phyloP scores from a whole-genome alignment of 2,329 filamentous ascomycete species.

The Trichoderma lentiforme region DNA sequence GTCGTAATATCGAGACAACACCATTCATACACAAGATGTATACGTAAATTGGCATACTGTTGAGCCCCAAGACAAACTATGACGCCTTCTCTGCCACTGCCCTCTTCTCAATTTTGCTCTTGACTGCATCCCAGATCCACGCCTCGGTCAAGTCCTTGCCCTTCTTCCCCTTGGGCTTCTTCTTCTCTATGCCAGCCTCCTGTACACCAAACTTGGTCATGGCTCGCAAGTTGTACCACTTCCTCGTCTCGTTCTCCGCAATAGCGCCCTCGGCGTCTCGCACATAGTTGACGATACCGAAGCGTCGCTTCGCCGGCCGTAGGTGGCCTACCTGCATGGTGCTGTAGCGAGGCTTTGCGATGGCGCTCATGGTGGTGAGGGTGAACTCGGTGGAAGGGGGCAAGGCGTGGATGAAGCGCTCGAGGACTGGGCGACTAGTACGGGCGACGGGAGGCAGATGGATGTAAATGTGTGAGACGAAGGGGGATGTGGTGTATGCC shows the following conservation, averaged over 20 bases:
- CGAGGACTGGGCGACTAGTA: slow-evolving; percentile 53
- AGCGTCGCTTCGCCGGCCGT: slow-evolving; percentile 29
- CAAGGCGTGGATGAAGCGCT: slow-evolving; percentile 47
- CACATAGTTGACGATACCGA: slow-evolving; percentile 42
- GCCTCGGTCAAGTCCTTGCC: slow-evolving; percentile 33
- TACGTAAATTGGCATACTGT: background rate
- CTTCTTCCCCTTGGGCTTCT: slow-evolving; percentile 18
- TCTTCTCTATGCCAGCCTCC: slow-evolving; percentile 22
- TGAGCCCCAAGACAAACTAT: background rate
- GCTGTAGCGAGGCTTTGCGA: slow-evolving; percentile 53
- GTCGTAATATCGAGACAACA: background rate
- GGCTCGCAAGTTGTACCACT: slow-evolving; percentile 41
- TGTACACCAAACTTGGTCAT: slow-evolving; percentile 40
- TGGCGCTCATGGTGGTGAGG: slow-evolving; percentile 53
- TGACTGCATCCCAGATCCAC: slow-evolving; percentile 43
- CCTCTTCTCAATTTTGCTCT: slow-evolving; percentile 31
- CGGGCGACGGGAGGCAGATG: slow-evolving; percentile 65
- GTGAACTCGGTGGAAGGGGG: slow-evolving; percentile 47
- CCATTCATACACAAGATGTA: background rate
- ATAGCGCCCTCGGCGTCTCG: slow-evolving; percentile 30
- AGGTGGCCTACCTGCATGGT: slow-evolving; percentile 40
- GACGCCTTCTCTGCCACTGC: background rate
- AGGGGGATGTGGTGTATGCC: slow-evolving; percentile 63
- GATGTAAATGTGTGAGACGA: slow-evolving; percentile 70
- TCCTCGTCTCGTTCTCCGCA: slow-evolving; percentile 33